Conservation (phyloP, 1,139 yeast genomes). For the Pichia sp. region DNA sequence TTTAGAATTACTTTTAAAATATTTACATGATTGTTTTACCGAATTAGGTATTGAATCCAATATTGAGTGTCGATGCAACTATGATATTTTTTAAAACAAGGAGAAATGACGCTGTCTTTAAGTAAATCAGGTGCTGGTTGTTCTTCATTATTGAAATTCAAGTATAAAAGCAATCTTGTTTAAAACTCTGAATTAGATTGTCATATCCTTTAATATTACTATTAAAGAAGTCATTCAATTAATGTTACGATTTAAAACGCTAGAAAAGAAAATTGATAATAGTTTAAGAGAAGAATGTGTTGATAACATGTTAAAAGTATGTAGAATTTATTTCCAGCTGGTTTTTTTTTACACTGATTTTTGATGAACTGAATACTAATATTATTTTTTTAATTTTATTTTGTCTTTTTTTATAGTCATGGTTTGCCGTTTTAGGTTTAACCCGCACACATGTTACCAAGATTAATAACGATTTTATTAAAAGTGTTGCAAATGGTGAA, state of each 20-base stretch:
- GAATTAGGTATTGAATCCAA: conserved; percentile 43
- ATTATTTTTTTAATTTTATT: conserved; percentile 40
- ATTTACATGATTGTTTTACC: conserved; percentile 29
- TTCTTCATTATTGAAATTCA: conserved; percentile 37
- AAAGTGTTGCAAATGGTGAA: conserved; percentile 81
- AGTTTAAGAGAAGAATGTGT: conserved; percentile 36
- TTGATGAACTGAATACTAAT: conserved; percentile 39
- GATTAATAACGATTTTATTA: conserved; percentile 54
- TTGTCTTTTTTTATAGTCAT: conserved; percentile 48
- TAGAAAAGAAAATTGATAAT: conserved; percentile 33
- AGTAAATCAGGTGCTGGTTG: conserved; percentile 55
- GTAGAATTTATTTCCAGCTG: conserved; percentile 18
- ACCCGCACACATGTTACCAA: conserved; percentile 9
- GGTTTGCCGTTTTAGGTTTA: conserved; percentile 14
- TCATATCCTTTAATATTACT: conserved; percentile 37
- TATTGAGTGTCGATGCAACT: conserved; percentile 41
- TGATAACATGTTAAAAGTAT: conserved; percentile 35
- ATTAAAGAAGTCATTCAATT: conserved; percentile 40
- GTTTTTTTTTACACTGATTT: conserved; percentile 35
- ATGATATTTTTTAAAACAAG: conserved; percentile 27
- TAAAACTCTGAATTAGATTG: conserved; percentile 39
- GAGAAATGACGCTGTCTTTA: conserved; percentile 39
- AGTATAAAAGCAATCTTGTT: conserved; percentile 35
- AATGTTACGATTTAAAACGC: conserved; percentile 32
- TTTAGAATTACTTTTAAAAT: conserved; percentile 32